Conservation (phyloP, 257 asterid genomes). For the Petunia axillaris region DNA sequence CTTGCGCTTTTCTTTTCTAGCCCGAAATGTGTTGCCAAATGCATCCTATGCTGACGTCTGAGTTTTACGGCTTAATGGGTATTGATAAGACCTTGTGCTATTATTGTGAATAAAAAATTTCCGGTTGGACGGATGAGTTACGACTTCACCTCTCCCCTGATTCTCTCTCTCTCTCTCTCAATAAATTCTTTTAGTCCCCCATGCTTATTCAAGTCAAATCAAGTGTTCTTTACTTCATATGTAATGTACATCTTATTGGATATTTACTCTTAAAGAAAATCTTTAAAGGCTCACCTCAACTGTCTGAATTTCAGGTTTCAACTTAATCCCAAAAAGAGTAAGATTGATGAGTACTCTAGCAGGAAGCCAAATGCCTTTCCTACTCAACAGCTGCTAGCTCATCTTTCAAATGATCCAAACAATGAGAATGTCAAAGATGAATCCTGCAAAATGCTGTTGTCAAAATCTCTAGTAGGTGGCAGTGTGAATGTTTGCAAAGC, state of each 20-base stretch:
- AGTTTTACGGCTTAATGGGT: slow-evolving; percentile 12
- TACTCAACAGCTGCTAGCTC: slow-evolving; percentile 48
- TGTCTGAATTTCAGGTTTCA: slow-evolving; percentile 63
- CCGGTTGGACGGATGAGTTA: slow-evolving; percentile 1
- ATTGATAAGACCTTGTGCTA: not conserved
- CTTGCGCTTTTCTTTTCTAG: slow-evolving; percentile 2
- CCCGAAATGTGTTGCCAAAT: not conserved
- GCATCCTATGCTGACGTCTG: slow-evolving; percentile 4
- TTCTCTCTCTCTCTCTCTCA: not conserved
- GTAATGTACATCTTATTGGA: slow-evolving; percentile 20
- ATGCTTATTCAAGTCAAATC: slow-evolving; percentile 17
- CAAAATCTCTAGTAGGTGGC: slow-evolving; percentile 85
- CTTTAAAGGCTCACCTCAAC: not conserved
- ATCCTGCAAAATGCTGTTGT: slow-evolving; percentile 65
- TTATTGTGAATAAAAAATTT: slow-evolving; percentile 4
- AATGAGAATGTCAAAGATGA: slow-evolving; percentile 73
- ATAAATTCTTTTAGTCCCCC: not conserved
- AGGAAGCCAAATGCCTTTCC: slow-evolving; percentile 51
- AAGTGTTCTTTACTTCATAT: slow-evolving; percentile 16
- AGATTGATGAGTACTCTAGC: slow-evolving; percentile 62
- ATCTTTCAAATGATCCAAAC: slow-evolving; percentile 64
- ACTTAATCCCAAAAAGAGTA: slow-evolving; percentile 68
- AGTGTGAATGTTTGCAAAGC: slow-evolving; percentile 73
- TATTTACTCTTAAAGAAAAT: not conserved
- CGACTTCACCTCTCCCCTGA: not conserved